Percentiles rank a stretch among this genome's conserved stretches.
Conservation (phyloP, 495 filamentous ascomycete genomes). For the Neohortaea acidophila region DNA sequence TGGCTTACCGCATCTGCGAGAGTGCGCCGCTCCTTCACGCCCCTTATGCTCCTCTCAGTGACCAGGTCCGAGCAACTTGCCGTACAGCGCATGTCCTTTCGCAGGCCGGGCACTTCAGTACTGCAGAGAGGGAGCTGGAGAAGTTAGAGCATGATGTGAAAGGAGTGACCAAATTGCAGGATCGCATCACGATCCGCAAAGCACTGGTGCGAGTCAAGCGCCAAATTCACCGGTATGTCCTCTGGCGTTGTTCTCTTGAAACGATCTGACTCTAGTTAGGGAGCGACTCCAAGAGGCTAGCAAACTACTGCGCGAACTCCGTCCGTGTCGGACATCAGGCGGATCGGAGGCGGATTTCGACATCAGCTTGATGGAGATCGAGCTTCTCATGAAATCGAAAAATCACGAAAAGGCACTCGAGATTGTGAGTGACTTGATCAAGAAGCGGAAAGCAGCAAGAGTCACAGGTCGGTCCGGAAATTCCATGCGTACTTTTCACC, state of each 20-base stretch:
- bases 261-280: too few relatives aligned
- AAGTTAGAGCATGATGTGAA: too few relatives aligned
- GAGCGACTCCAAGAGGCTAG: slow-evolving; percentile 11
- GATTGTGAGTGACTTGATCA: slow-evolving; percentile 51
- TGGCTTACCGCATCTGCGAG: neutral
- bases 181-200: neutral
- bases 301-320: slow-evolving; percentile 10
- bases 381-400: slow-evolving; percentile 48
- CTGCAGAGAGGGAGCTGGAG: too few relatives aligned
- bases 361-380: slow-evolving; percentile 54
- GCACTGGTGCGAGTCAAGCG: neutral
- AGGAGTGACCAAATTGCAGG: neutral
- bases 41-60: slow-evolving; percentile 51
- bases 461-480: neutral
- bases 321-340: slow-evolving; percentile 5
- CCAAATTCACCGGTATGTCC: neutral
- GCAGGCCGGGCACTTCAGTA: slow-evolving; percentile 55
- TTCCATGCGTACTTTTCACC: too few relatives aligned
- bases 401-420: slow-evolving; percentile 48
- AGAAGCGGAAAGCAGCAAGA: slow-evolving; percentile 45
- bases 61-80: slow-evolving; percentile 54
- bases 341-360: slow-evolving; percentile 60
- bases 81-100: slow-evolving; percentile 41
- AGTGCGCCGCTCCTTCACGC: neutral
- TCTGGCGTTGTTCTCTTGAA: too few relatives aligned